Evolutionary conservation across 306 rosid species (phyloP).

Genomic region (Cicer pinnatifidum): DNA sequence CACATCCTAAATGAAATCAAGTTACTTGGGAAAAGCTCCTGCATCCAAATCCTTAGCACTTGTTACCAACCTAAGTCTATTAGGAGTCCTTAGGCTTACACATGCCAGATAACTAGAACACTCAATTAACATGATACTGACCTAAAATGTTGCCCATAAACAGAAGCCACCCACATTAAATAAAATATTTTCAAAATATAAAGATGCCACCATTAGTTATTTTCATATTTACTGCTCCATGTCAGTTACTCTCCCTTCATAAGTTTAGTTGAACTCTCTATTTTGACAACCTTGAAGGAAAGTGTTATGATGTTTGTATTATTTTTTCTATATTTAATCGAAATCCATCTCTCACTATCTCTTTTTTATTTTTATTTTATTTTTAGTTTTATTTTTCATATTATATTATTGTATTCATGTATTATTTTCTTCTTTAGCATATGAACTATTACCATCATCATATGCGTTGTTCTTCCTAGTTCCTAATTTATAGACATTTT

Average conservation of each 20-base stretch:
- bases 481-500: constrained; percentile 5
- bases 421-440: constrained; percentile 5
- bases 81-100: background rate
- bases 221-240: background rate
- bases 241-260: background rate
- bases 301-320: background rate
- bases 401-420: constrained; percentile 1
- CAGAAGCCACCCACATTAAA: constrained; percentile 4
- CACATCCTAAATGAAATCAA: background rate
- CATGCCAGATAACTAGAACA: background rate
- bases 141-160: background rate
- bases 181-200: constrained; percentile 3
- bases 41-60: background rate
- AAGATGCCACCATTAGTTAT: background rate
- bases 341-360: constrained; percentile 5
- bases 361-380: background rate
- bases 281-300: constrained; percentile 25
- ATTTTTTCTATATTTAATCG: background rate
- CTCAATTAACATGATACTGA: background rate
- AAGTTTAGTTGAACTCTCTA: constrained; percentile 3
- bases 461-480: background rate
- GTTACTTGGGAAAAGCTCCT: background rate
- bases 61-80: background rate
- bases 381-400: background rate
- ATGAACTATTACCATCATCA: constrained; percentile 8